Evolutionary conservation across 164 flowering plant species (phyloP).

Genomic region (Magnolia officinalis): DNA sequence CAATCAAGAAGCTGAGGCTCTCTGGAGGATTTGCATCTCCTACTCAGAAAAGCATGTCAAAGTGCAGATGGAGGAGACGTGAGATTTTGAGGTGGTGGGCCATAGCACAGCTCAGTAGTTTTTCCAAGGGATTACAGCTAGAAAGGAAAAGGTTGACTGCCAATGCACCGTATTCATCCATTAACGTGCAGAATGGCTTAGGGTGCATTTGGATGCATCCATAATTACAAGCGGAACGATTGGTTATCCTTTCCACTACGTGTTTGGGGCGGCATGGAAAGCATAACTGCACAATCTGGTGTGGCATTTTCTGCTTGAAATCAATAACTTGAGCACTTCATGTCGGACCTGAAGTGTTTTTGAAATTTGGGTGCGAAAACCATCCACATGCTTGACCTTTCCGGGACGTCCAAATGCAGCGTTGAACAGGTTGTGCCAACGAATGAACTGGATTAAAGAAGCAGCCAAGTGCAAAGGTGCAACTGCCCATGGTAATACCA

Average conservation of each 20-base stretch:
- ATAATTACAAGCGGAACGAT: neutral
- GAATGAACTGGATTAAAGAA: too few relatives aligned
- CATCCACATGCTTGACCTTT: too few relatives aligned
- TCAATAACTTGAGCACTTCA: neutral
- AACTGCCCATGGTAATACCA: too few relatives aligned
- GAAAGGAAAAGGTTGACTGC: neutral
- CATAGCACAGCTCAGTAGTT: neutral
- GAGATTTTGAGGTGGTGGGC: neutral
- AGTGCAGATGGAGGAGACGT: neutral
- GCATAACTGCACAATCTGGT: too few relatives aligned
- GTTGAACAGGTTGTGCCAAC: too few relatives aligned
- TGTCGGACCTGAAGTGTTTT: neutral
- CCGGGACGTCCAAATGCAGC: too few relatives aligned
- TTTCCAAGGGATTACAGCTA: neutral
- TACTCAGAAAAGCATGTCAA: neutral
- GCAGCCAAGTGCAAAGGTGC: too few relatives aligned
- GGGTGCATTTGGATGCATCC: neutral
- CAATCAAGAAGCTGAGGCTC: neutral
- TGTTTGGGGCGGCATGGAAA: neutral
- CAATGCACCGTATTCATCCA: neutral
- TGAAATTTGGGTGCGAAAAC: neutral
- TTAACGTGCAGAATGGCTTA: neutral
- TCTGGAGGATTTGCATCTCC: too few relatives aligned
- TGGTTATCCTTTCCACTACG: neutral
- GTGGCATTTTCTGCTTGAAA: too few relatives aligned